Evolutionary conservation across 169 alveolate species (phyloP), one percentile per base, ranked within the genome.

Genomic region (Perkinsus olseni): DNA sequence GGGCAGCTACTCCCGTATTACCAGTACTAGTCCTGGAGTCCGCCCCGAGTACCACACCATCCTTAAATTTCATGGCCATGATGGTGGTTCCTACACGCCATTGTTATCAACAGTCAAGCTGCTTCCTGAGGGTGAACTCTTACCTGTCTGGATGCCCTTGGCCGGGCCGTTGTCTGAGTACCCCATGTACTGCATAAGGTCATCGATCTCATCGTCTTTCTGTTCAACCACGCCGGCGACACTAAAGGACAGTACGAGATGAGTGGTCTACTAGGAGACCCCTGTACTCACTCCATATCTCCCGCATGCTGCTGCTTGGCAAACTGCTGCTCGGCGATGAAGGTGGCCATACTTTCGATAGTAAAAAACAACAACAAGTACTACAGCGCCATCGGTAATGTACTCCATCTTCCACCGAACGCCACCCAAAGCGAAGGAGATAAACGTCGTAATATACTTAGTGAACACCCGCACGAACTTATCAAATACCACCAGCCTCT

Each of bases 21-120:
- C 97, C 97, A 11, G 95, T 93, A 31, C 96, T 94, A 28, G 97
- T 95, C 40, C 97, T 92, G 34, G 95, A 94, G 92, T 95, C 97
- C 74, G 97, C 97, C 6, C 96, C 97, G 8, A 95, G 91, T 93
- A 95, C 94, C 39, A 95, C 92, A 24, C 97, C 97, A 31, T 95
- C 95, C 91, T 91, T 92, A 74, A 93, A 95, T 51, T 94, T 93
- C 91, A 95, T 38, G 13, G 97, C 96, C 38, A 95, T 92, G 74
- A 95, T 93, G 93, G 97, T 95, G 91, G 97, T 95, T 21, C 95
- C 95, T 45, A 45, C 17, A 45, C 62, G 24, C 6, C 17, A 45
- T 17, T 45, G 62, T 45, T 10, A 17, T 10, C 62, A 17, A 45
- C 6, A 17, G 62, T 10, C 17, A 17, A 6, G 6, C 24, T 45